phyloP scores from a whole-genome alignment of 176 grass and related monocot genomes.

The Guadua angustifolia region DNA sequence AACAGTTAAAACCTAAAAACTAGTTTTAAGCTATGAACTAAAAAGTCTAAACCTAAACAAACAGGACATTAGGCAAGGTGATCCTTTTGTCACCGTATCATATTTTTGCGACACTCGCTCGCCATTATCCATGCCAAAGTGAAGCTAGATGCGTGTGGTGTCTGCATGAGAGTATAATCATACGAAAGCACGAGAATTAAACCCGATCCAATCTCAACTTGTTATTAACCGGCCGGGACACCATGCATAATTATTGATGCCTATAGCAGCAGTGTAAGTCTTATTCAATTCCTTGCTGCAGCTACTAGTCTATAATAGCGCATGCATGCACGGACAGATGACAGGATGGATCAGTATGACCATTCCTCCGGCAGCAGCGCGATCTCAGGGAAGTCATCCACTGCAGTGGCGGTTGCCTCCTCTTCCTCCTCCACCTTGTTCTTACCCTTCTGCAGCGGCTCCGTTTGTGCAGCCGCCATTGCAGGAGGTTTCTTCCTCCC shows the following conservation, averaged over 20 bases:
- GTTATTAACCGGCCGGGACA: not conserved
- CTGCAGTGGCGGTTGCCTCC: not conserved
- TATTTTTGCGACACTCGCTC: not conserved
- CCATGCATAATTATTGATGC: not conserved
- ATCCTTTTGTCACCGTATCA: no score
- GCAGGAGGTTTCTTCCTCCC: not conserved
- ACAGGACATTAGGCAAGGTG: no score
- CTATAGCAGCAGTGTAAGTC: not conserved
- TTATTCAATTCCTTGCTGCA: not conserved
- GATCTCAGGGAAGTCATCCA: not conserved
- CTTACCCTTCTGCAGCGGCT: not conserved
- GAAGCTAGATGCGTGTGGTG: not conserved
- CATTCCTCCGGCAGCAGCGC: slow-evolving; percentile 37
- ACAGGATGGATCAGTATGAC: slow-evolving; percentile 27
- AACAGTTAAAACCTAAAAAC: no score
- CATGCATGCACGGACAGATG: not conserved
- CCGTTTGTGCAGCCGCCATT: no score
- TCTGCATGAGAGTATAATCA: no score
- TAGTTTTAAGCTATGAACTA: no score
- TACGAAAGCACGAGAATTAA: not conserved
- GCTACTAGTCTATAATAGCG: not conserved
- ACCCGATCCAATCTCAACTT: not conserved
- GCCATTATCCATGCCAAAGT: not conserved
- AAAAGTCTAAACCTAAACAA: no score
- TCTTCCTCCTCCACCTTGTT: not conserved